Percentiles rank a stretch among this genome's conserved stretches.
phyloP scores from a whole-genome alignment of 2,329 filamentous ascomycete species.

The Fusarium sp. region DNA sequence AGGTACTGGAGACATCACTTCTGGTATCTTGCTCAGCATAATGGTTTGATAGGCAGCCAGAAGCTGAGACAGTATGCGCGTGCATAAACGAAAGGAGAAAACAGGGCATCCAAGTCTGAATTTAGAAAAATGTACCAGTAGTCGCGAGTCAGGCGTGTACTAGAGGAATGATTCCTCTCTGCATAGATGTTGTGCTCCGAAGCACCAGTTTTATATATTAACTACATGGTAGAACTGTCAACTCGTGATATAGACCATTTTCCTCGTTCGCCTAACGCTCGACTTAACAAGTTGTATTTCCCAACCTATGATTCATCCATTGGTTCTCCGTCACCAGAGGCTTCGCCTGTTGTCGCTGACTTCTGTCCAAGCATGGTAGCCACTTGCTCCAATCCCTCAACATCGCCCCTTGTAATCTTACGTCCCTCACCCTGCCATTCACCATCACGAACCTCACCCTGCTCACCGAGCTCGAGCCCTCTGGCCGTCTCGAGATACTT shows the following conservation, averaged over 20 bases:
- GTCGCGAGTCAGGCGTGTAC: conserved; percentile 16
- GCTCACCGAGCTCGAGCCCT: conserved; percentile 72
- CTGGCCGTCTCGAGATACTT: conserved; percentile 78
- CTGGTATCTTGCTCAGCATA: conserved; percentile 59
- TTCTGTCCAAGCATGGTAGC: conserved; percentile 56
- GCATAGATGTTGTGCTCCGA: conserved; percentile 11
- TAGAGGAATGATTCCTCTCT: conserved; percentile 38
- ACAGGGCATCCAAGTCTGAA: not conserved
- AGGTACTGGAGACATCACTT: conserved; percentile 62
- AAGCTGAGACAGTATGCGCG: conserved; percentile 3
- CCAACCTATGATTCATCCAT: conserved; percentile 46
- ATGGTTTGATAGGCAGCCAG: conserved; percentile 51
- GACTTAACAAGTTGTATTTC: not conserved
- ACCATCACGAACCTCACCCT: conserved; percentile 72
- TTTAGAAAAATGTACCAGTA: conserved; percentile 1
- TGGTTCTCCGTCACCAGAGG: conserved; percentile 26
- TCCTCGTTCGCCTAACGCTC: conserved; percentile 30
- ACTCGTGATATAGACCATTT: not conserved
- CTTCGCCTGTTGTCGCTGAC: not conserved
- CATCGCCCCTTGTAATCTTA: conserved; percentile 62
- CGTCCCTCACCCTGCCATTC: conserved; percentile 70
- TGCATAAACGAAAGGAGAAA: not conserved
- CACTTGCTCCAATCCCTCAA: conserved; percentile 66
- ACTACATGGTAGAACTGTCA: conserved; percentile 4
- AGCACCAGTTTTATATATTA: conserved; percentile 28